phyloP scores from a whole-genome alignment of 225 moss, liverwort and hornwort genomes.

The Antitrichia curtipendula region DNA sequence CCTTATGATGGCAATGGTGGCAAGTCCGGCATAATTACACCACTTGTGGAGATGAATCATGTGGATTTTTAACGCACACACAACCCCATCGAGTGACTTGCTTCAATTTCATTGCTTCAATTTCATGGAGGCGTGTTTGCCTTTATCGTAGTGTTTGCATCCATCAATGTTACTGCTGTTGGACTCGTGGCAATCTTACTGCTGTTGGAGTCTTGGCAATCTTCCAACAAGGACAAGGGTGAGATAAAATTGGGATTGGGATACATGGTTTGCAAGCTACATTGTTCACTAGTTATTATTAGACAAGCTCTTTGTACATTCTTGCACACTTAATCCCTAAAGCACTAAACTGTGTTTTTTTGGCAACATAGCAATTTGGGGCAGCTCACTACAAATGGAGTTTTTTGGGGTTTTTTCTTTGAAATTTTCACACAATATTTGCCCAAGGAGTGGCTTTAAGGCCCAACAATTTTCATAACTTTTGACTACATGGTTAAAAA shows the following conservation, averaged over 20 bases:
- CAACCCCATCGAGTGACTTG: background rate
- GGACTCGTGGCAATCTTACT: too few relatives aligned
- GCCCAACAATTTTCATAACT: too few relatives aligned
- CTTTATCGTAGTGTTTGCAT: background rate
- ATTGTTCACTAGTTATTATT: too few relatives aligned
- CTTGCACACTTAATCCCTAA: too few relatives aligned
- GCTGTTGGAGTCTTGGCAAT: background rate
- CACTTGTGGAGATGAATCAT: background rate
- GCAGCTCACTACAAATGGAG: too few relatives aligned
- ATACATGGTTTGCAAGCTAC: background rate
- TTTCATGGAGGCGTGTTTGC: accelerated
- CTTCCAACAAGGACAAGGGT: too few relatives aligned
- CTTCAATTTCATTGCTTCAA: background rate
- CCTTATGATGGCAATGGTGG: background rate
- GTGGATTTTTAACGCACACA: background rate
- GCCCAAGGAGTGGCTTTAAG: too few relatives aligned
- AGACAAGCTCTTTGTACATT: background rate
- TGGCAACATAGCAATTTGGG: too few relatives aligned
- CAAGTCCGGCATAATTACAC: background rate
- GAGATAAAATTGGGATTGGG: background rate
- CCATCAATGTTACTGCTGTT: background rate
- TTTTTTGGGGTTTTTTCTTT: too few relatives aligned
- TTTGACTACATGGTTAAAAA: too few relatives aligned
- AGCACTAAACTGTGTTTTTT: too few relatives aligned
- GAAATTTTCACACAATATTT: too few relatives aligned